Base-by-base conservation (phyloP, 495 filamentous ascomycete genomes). In the Daldinia vernicosa region DNA sequence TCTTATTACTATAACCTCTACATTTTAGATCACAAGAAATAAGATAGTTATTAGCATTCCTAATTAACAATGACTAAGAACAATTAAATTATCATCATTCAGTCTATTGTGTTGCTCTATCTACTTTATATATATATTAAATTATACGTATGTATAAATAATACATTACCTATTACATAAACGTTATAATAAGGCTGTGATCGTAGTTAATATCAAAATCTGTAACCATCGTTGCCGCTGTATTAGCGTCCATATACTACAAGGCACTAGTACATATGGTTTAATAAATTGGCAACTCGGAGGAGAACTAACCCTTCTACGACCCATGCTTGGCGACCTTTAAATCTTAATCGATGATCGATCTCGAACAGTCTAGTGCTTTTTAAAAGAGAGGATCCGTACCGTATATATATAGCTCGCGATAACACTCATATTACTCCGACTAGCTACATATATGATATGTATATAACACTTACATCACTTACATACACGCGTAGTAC, bases 261-360 rank as follows among this genome's bases (percentile, higher is more conserved):
- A 56, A 56, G 15, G 26, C 35, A 22, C 17, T 15, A 43, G 47
- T 19, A 11, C 27, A 47, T 33, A 66, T 43, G 39, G 58, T 30
- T 35, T 32, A 51, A 71, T 58, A 60, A 51, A 39, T 54, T 43
- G 27, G 28, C 50, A 30, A 28, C 26, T 53, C 14, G 26, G 27
- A 30, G 26, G 27, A 30, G 50, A 30, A 53, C 50, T 30, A 26
- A 30, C 50, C 47, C 50, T 61, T 17, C 12, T 66, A 39, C 33
- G 57, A 66, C 55, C 70, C 61, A 66, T 69, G 65, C 51, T 32
- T 27, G 4, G 39, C 56, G 19, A 62, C 53, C 45, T 61, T 53
- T 69, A 51, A 59, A 72, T 72, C 70, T 69, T 73, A 66, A 73
- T 69, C 69, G 61, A 69, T 26, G 66, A 66, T 69, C 70, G 70